Evolutionary conservation across 2,329 filamentous ascomycete species (phyloP).

Genomic region (Phialophora tarda): DNA sequence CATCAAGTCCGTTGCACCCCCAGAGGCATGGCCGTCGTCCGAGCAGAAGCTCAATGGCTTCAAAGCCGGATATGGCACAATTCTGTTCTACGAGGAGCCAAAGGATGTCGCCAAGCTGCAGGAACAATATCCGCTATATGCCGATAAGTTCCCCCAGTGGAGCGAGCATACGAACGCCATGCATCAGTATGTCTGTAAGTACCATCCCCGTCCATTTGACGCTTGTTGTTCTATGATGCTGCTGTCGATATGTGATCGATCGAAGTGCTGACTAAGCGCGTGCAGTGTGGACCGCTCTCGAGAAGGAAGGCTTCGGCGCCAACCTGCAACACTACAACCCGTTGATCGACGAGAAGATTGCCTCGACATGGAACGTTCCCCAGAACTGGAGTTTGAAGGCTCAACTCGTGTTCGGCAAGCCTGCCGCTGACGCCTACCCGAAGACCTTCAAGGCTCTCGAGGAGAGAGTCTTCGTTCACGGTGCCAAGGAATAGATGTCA

Average conservation of each 20-base stretch:
- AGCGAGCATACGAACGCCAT: slow-evolving; percentile 78
- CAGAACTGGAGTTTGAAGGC: slow-evolving; percentile 76
- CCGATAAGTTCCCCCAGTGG: slow-evolving; percentile 80
- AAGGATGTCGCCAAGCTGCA: slow-evolving; percentile 64
- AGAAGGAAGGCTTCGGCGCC: slow-evolving; percentile 81
- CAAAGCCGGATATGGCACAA: slow-evolving; percentile 72
- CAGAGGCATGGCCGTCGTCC: slow-evolving; percentile 26
- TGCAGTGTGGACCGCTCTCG: slow-evolving; percentile 78
- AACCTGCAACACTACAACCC: slow-evolving; percentile 96
- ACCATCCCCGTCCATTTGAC: neutral
- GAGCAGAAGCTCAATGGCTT: slow-evolving; percentile 33
- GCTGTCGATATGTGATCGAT: neutral
- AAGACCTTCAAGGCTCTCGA: slow-evolving; percentile 37
- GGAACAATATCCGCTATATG: slow-evolving; percentile 65
- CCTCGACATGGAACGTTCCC: slow-evolving; percentile 72
- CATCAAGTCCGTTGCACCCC: slow-evolving; percentile 32
- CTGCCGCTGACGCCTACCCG: slow-evolving; percentile 23
- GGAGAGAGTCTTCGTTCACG: slow-evolving; percentile 32
- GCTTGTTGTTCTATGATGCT: neutral
- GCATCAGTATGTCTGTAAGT: slow-evolving; percentile 54
- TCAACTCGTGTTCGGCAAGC: slow-evolving; percentile 79
- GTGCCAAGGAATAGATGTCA: slow-evolving; percentile 15
- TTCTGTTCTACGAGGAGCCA: slow-evolving; percentile 86
- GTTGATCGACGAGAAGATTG: slow-evolving; percentile 75
- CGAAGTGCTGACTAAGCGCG: neutral